Evolutionary conservation across 371 early-diverging fungal genomes (phyloP), one percentile per base, ranked within the genome.

Genomic region (Syncephalastrum sp.): DNA sequence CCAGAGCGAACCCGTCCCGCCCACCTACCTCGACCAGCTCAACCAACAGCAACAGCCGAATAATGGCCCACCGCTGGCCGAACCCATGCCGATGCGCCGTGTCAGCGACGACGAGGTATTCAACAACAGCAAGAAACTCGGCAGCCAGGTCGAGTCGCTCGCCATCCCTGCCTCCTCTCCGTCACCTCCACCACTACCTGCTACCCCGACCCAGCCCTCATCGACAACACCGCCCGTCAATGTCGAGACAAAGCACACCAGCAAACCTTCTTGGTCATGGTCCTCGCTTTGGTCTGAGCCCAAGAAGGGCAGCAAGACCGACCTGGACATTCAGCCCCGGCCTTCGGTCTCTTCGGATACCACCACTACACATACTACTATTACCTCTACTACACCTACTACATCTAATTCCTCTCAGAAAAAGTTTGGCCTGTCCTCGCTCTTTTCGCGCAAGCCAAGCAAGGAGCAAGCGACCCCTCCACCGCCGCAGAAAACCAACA

Each of bases 251-350:
- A 55, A 58, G 42, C 54, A 33, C 7, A 33, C 38, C 8, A 33
- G 59, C 14, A 66, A 66, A 42, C 59, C 61, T 33, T 44, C 61
- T 0, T 66, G 66, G 66, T 61, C 66, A 24, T 66, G 66, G 66
- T 50, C 61, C 4, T 66, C 61, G 29, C 46, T 45, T n/a, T 50
- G 57, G 53, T 60, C 56, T 1, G 56, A 61, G 17, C 54, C 57
- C 14, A 50, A 61, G 16, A 59, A 59, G 23, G 52, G 52, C 21
- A 29, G 44, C 42, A 65, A 54, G 49, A 41, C 47, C 10, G 56
- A 57, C 13, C 47, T 25, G 51, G 58, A 24, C 50, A n/a, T 25
- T 27, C 51, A 41, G 42, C 60, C 60, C 16, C 53, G 60, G 23
- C 60, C 50, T 16, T 60, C 60, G 0, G 52, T 42, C 19, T 56